Percentiles rank a stretch among this genome's conserved stretches.
phyloP scores from a whole-genome alignment of 2,329 filamentous ascomycete species.

The Diaporthe destruens region DNA sequence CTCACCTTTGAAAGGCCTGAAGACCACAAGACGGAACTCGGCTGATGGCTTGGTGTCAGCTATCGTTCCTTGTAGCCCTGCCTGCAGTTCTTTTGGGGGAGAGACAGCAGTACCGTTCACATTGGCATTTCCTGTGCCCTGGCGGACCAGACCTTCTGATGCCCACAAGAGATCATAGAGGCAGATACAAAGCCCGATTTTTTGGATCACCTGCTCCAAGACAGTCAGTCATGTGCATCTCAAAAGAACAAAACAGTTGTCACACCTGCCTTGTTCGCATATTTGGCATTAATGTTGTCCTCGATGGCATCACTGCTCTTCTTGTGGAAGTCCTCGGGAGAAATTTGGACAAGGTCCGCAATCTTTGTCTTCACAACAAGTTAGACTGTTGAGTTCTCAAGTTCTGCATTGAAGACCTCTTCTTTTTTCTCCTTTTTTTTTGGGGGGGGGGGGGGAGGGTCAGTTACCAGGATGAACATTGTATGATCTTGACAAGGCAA shows the following conservation, averaged over 20 bases:
- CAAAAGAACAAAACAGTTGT: background rate
- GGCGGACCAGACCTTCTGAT: slow-evolving; percentile 93
- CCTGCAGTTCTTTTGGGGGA: too few relatives aligned
- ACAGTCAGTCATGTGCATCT: background rate
- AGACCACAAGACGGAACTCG: slow-evolving; percentile 93
- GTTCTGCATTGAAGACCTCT: background rate
- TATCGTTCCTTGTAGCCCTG: background rate
- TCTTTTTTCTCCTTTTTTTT: background rate
- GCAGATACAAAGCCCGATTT: slow-evolving; percentile 92
- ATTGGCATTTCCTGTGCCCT: slow-evolving; percentile 92
- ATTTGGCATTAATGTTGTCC: slow-evolving; percentile 97
- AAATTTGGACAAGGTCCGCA: slow-evolving; percentile 93
- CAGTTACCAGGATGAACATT: slow-evolving; percentile 66
- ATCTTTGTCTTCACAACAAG: slow-evolving; percentile 79
- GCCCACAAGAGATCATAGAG: slow-evolving; percentile 91
- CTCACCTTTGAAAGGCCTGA: slow-evolving; percentile 95
- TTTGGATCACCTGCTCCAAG: slow-evolving; percentile 79
- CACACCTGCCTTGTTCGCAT: slow-evolving; percentile 82
- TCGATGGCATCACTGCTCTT: slow-evolving; percentile 84
- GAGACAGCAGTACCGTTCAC: slow-evolving; percentile 77
- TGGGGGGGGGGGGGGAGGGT: too few relatives aligned
- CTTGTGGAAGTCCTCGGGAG: slow-evolving; percentile 88
- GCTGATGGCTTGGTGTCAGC: slow-evolving; percentile 64
- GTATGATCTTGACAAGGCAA: slow-evolving; percentile 13
- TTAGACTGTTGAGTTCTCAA: background rate